A percentile compares a stretch with the other conserved stretches of the same genome.
Evolutionary conservation across 176 grass and related monocot species (phyloP).

Genomic region (Bromus sterilis): DNA sequence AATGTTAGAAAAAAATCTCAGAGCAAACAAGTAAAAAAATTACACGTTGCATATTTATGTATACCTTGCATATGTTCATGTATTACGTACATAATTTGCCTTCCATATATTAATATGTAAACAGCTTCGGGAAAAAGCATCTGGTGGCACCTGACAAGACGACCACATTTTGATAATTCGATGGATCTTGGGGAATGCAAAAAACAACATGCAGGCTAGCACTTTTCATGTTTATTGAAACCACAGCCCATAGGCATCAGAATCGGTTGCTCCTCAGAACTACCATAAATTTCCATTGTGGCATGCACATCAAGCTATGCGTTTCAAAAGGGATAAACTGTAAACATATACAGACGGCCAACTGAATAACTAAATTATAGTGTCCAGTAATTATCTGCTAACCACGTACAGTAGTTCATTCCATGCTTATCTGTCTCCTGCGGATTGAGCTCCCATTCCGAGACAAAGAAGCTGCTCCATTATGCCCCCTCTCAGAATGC

Average conservation of each 20-base stretch:
- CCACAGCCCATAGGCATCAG: neutral
- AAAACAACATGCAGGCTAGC: neutral
- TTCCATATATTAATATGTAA: neutral
- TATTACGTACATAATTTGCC: neutral
- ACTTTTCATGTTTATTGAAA: neutral
- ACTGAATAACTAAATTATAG: conserved; percentile 23
- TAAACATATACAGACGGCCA: neutral
- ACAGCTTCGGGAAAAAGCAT: too few relatives aligned
- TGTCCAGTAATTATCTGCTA: neutral
- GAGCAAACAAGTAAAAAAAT: neutral
- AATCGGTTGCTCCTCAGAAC: neutral
- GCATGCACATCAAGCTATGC: neutral
- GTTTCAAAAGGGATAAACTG: neutral
- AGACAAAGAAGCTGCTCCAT: conserved; percentile 2
- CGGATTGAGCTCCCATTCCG: neutral
- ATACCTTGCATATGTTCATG: neutral
- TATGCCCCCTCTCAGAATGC: conserved; percentile 12
- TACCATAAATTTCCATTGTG: neutral
- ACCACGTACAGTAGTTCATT: neutral
- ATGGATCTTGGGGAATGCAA: neutral
- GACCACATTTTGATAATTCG: neutral
- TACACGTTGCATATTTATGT: neutral
- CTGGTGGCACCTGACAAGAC: too few relatives aligned
- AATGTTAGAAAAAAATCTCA: neutral
- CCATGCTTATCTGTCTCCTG: neutral